A percentile compares a stretch with the other conserved stretches of the same genome.
phyloP scores from a whole-genome alignment of 352 stramenopile genomes.

The Pythium coloratum region DNA sequence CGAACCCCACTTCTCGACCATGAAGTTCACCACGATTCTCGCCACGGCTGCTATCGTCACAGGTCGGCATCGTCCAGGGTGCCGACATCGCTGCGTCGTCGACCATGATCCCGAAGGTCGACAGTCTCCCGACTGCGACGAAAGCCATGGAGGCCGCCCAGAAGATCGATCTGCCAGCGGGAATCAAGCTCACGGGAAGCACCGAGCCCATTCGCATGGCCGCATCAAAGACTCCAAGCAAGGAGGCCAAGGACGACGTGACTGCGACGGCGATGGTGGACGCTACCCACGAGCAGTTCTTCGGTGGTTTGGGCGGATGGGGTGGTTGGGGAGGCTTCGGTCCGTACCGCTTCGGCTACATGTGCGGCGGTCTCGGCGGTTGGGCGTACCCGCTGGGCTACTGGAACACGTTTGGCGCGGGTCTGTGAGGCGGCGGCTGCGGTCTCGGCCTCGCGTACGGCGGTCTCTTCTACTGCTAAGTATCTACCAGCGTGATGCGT shows the following conservation, averaged over 20 bases:
- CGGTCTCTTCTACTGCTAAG: constrained; percentile 24
- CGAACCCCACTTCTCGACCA: not conserved
- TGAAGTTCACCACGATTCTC: constrained; percentile 3
- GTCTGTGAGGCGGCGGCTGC: constrained; percentile 19
- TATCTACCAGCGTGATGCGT: too few species aligned
- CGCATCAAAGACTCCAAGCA: not conserved
- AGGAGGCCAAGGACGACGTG: not conserved
- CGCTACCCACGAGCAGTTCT: not conserved
- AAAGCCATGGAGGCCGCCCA: not conserved
- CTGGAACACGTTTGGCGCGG: constrained; percentile 23
- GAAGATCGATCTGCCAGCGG: not conserved
- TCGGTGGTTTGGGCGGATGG: not conserved
- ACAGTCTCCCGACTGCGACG: not conserved
- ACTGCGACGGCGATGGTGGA: not conserved
- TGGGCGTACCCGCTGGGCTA: constrained; percentile 22
- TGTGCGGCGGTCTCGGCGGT: constrained; percentile 7
- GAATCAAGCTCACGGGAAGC: not conserved
- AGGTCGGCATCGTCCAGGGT: not conserved
- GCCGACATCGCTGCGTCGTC: too few species aligned
- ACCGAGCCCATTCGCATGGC: not conserved
- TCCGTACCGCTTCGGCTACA: constrained; percentile 12
- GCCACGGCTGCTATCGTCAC: not conserved
- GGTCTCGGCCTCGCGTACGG: constrained; percentile 13
- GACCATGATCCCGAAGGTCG: too few species aligned
- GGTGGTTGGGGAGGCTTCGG: constrained; percentile 10